phyloP scores from a whole-genome alignment of 2,329 filamentous ascomycete genomes.

The Dactylonectria estremocensis region DNA sequence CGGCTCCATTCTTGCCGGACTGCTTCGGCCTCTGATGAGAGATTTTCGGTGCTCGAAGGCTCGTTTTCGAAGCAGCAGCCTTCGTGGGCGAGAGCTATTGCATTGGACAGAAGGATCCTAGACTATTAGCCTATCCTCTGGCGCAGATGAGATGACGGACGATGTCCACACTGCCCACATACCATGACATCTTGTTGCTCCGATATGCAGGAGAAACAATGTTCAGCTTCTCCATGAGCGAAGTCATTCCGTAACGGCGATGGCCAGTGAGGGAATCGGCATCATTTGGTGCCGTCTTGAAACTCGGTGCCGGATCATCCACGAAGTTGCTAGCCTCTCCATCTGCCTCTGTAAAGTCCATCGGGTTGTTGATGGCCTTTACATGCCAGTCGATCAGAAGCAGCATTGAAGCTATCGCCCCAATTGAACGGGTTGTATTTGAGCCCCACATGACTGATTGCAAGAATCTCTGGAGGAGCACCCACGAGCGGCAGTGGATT shows the following conservation, averaged over 20 bases:
- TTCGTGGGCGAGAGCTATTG: constrained; percentile 33
- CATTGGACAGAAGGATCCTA: constrained; percentile 39
- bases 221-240: constrained; percentile 36
- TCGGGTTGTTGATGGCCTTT: constrained; percentile 37
- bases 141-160: background rate
- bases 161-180: background rate
- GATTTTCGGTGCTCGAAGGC: background rate
- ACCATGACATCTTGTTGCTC: constrained; percentile 41
- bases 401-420: constrained; percentile 32
- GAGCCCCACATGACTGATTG: constrained; percentile 38
- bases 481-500: constrained; percentile 38
- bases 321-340: constrained; percentile 20
- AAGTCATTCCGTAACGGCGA: constrained; percentile 34
- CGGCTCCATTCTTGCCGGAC: constrained; percentile 32
- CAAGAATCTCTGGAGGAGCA: constrained; percentile 25
- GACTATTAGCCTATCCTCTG: background rate
- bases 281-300: background rate
- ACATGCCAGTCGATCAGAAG: constrained; percentile 33
- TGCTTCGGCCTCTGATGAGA: constrained; percentile 14
- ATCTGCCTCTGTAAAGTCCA: constrained; percentile 38
- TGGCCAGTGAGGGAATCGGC: constrained; percentile 26
- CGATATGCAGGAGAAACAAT: constrained; percentile 37
- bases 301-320: constrained; percentile 7
- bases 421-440: constrained; percentile 27
- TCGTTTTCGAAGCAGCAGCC: constrained; percentile 35